Base-by-base conservation (phyloP, 441 rosid species). In the Pelargonium fulgidum region DNA sequence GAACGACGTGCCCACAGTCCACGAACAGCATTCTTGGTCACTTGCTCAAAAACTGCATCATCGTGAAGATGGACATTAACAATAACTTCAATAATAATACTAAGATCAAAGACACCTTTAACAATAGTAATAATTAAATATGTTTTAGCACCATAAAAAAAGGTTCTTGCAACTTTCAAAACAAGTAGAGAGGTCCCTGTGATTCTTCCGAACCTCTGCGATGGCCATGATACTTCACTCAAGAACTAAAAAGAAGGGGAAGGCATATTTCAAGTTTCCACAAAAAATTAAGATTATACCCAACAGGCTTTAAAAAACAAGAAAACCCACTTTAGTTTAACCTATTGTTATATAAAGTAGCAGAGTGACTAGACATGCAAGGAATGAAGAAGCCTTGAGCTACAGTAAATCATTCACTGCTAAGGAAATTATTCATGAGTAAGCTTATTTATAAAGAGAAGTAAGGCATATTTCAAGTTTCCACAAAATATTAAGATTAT, bases 1-100 rank as follows among this genome's bases (percentile, higher is more conserved):
- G 98, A 94, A 73, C 97, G 97, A 63, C 97, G 89, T n/a, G 96
- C 91, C 99, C 99, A 94, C 67, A 94, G 77, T 75, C 97, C 99
- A 75, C 81, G 84, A 63, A 94, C 98, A 6, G 98, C 87, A 82
- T 90, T 89, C 83, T 90, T 92, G 3, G 99, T 89, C 76, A 94
- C 94, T 86, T 90, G 91, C 80, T 94, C 99, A 79, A 83, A 94
- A 81, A 86, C 98, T 94, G 81, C 70, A 79, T 70, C 69, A 63
- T 47, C 70, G 75, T 44, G 66, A 68, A 78, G 66, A 77, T 42
- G 12, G 61, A 47, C 10, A 71, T 17, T 19, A 20, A 2, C 47
- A 58, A 56, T 7, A 56, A 68, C 42, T 39, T 39, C 42, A 39
- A 39, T 39, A 39, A 39, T 39, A 39, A 39, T 39, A 39, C 9